phyloP scores from a whole-genome alignment of 2,329 filamentous ascomycete species.

The Cordyceps cateniannulata region DNA sequence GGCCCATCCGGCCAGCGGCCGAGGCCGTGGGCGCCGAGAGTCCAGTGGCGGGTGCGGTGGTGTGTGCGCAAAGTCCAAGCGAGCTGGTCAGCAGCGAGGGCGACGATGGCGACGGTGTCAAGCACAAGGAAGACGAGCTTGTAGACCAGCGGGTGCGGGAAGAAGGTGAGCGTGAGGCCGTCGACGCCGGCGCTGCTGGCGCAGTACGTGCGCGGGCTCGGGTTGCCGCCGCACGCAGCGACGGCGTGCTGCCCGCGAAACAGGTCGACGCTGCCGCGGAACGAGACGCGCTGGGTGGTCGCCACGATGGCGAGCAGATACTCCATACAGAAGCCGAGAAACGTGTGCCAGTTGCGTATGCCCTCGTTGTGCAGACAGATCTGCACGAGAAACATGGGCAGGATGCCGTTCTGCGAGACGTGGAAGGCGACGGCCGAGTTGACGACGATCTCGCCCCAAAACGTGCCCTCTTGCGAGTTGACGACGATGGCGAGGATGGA shows the following conservation, averaged over 20 bases:
- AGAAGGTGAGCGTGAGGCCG: constrained; percentile 29
- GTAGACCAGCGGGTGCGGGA: constrained; percentile 31
- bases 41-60: constrained; percentile 24
- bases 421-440: constrained; percentile 32
- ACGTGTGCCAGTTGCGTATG: constrained; percentile 35
- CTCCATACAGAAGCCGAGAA: constrained; percentile 32
- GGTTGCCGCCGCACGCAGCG: constrained; percentile 28
- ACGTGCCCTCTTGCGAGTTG: constrained; percentile 33
- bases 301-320: constrained; percentile 33
- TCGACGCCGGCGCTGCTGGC: constrained; percentile 28
- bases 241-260: constrained; percentile 28
- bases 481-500: constrained; percentile 35
- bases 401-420: constrained; percentile 30
- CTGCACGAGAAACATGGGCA: constrained; percentile 33
- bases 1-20: constrained; percentile 26
- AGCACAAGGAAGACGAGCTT: constrained; percentile 32
- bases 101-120: constrained; percentile 29
- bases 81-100: constrained; percentile 28
- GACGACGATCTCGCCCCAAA: constrained; percentile 33
- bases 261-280: constrained; percentile 27
- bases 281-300: constrained; percentile 29
- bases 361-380: constrained; percentile 33
- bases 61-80: constrained; percentile 32
- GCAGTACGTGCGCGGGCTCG: constrained; percentile 33
- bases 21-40: constrained; percentile 25